Base-by-base conservation (phyloP, 2,329 filamentous ascomycete species). In the Ceratocystis papillata region DNA sequence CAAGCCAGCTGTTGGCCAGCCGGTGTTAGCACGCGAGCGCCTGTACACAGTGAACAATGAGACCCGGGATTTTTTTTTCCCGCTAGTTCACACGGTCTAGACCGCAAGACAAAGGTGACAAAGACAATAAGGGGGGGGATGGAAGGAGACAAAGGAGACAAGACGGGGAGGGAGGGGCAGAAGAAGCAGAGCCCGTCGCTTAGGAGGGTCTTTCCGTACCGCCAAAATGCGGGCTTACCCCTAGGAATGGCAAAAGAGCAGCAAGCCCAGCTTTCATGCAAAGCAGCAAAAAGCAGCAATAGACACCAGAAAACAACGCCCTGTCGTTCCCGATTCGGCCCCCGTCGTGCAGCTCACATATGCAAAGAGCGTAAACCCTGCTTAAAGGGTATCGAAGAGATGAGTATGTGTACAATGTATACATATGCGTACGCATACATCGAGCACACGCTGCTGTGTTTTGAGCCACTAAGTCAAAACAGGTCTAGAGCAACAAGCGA, bases 101-200 rank as follows among this genome's bases (percentile, higher is more conserved):
- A 57, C 53, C 53, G 53, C 53, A 57, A 57, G 53, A 57, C 53
- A 57, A 57, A 57, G 53, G 37, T 41, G 37, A 57, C 25, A 57
- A 57, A 28, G 53, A 41, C 37, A 41, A 12, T 41, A 41, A 41
- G 37, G 37, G 37, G 37, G 37, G 10, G 10, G 37, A 41, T 41
- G 37, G 8, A 41, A 41, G 37, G 37, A 41, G 37, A 41, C 37
- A 41, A 41, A 41, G 37, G 10, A 41, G 33, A 37, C 33, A 37
- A 37, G 33, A 37, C 33, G 33, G 33, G 8, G 33, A 37, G 33
- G 33, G 33, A 10, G 7, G 33, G 8, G 10, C 37, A 41, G 37
- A 12, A 15, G 22, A 22, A 57, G 20, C 46, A 57, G 25, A 57
- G 53, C 10, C 53, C 22, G 20, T 28, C 22, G 10, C 53, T 57